Conservation (phyloP, 2,329 filamentous ascomycete genomes). For the Aschersonia sp. region DNA sequence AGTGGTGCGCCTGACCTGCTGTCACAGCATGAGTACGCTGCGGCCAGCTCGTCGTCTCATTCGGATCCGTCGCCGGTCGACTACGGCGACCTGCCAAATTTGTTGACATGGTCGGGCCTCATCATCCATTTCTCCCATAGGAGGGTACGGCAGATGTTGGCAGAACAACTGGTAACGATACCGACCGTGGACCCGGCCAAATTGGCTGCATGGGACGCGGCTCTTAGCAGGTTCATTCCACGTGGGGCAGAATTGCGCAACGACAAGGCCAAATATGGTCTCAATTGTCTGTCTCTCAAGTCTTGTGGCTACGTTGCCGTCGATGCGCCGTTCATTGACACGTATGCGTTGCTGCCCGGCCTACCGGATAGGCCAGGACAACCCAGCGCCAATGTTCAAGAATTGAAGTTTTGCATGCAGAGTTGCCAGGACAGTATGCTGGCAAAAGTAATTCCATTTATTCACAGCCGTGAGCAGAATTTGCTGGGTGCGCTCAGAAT, state of each 20-base stretch:
- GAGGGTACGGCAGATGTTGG: neutral
- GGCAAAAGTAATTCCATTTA: conserved; percentile 16
- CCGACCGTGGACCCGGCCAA: neutral
- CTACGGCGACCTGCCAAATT: conserved; percentile 8
- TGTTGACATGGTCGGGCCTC: conserved; percentile 25
- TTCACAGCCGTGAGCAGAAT: conserved; percentile 14
- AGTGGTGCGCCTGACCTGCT: no score
- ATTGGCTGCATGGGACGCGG: neutral
- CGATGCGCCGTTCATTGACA: conserved; percentile 18
- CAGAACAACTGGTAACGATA: neutral
- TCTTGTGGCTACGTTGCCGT: conserved; percentile 47
- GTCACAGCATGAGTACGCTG: neutral
- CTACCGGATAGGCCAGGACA: neutral
- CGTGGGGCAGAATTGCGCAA: conserved; percentile 5
- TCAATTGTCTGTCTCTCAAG: conserved; percentile 32
- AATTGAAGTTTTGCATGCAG: conserved; percentile 15
- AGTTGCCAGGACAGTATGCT: conserved; percentile 19
- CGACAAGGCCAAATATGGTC: conserved; percentile 14
- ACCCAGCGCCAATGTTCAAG: neutral
- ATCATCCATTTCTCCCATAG: conserved; percentile 24
- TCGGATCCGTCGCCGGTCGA: neutral
- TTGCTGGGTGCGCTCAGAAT: conserved; percentile 20
- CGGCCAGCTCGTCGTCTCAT: neutral
- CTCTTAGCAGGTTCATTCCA: neutral
- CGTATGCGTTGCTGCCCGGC: conserved; percentile 18